Evolutionary conservation across 73 alveolate genomes (phyloP), one percentile per base, ranked within the genome.

Genomic region (Paramecium biaurelia): DNA sequence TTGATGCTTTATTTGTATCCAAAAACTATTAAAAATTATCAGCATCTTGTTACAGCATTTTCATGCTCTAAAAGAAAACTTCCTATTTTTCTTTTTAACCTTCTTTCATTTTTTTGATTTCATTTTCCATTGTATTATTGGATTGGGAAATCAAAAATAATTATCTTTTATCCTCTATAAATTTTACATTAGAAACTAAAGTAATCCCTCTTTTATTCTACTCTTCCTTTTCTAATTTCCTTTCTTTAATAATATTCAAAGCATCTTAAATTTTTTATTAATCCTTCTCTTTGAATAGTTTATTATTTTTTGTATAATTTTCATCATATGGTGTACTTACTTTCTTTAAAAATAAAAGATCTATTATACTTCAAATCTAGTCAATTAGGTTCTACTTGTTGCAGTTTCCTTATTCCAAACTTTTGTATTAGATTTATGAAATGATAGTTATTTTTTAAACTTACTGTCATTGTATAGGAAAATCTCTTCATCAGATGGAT

Each of bases 321-420:
- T 63, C 84, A 26, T 63, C 84, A 26, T 63, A 63, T 2, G 84
- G 84, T 30, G 84, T 63, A 30, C 49, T 26, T 23, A 63, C 45
- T 63, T 63, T 63, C 84, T 53, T 1, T 63, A 23, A 63, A 58
- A 9, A 63, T 26, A 0, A 26, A 30, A 63, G 24, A 21, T 18
- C 8, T 21, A 12, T n/a, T 30, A 63, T 30, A 63, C 84, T 32
- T 63, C 84, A 63, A 63, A 63, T 32, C 84, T 63, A 30, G 84
- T 63, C 28, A 63, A 63, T 63, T 63, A 30, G 28, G 84, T 63
- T 63, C 84, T 26, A 12, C 84, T 32, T 9, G 84, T 26, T 23
- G 84, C 45, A 0, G 84, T 63, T 63, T 63, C 84, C 11, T 63
- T 63, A 63, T 63, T 63, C 84, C 84, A 63, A 63, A 63, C 84